Evolutionary conservation across 2,329 filamentous ascomycete genomes (phyloP).

Genomic region (Microascus cirrosus): DNA sequence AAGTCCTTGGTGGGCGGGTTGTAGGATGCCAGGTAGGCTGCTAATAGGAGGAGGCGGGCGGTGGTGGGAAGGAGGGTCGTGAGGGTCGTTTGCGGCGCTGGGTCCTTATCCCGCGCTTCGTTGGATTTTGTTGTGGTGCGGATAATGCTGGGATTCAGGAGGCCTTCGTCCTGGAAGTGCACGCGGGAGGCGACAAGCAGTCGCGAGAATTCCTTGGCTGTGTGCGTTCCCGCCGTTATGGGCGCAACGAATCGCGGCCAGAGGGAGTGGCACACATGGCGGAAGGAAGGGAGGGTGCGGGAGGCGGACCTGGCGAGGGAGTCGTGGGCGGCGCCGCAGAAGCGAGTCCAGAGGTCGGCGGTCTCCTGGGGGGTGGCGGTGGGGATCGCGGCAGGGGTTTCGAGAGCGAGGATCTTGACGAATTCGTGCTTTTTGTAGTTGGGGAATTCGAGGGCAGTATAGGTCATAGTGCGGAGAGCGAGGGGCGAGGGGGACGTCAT

Average conservation of each 20-base stretch:
- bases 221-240: constrained; percentile 60
- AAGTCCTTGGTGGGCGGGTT: constrained; percentile 65
- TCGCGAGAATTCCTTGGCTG: constrained; percentile 71
- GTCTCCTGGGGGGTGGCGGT: constrained; percentile 45
- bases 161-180: constrained; percentile 62
- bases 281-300: constrained; percentile 66
- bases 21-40: constrained; percentile 73
- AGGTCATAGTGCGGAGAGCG: constrained; percentile 57
- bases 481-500: constrained; percentile 60
- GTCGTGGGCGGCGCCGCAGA: constrained; percentile 78
- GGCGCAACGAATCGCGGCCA: constrained; percentile 82
- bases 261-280: constrained; percentile 56
- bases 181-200: constrained; percentile 61
- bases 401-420: constrained; percentile 60
- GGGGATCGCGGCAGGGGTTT: constrained; percentile 24
- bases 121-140: constrained; percentile 9
- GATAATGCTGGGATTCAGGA: constrained; percentile 55
- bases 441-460: constrained; percentile 72
- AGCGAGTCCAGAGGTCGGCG: constrained; percentile 65
- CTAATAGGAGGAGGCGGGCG: constrained; percentile 61
- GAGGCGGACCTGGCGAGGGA: constrained; percentile 70
- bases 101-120: neutral
- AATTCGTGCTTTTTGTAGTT: constrained; percentile 75
- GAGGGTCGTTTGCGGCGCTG: constrained; percentile 25
- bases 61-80: constrained; percentile 55